A percentile compares a stretch with the other conserved stretches of the same genome.
Conservation (phyloP, 2,329 filamentous ascomycete species). For the Fusarium buharicum region DNA sequence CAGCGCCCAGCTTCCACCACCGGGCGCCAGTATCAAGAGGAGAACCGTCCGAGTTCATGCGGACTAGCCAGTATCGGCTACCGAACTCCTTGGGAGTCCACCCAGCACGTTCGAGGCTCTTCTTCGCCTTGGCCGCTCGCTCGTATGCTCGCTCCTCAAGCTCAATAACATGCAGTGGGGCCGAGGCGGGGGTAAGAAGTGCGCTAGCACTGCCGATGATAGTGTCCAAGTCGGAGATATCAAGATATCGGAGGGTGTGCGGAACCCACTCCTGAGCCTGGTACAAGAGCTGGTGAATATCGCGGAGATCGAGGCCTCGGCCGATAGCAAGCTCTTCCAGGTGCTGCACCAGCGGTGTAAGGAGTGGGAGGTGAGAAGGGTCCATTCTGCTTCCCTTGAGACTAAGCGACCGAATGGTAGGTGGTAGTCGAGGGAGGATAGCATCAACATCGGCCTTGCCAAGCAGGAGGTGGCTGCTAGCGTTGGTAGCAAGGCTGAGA, state of each 20-base stretch:
- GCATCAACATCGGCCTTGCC: slow-evolving; percentile 71
- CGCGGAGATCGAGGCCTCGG: slow-evolving; percentile 70
- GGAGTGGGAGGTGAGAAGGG: slow-evolving; percentile 68
- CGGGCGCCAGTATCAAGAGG: slow-evolving; percentile 61
- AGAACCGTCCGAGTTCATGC: slow-evolving; percentile 54
- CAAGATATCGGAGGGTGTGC: slow-evolving; percentile 77
- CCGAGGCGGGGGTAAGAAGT: slow-evolving; percentile 68
- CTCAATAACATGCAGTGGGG: slow-evolving; percentile 81
- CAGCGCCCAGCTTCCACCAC: slow-evolving; percentile 85
- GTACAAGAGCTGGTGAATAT: slow-evolving; percentile 73
- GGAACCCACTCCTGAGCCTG: slow-evolving; percentile 58
- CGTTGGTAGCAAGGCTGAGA: slow-evolving; percentile 78
- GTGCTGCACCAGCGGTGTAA: slow-evolving; percentile 72
- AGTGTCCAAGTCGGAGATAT: slow-evolving; percentile 71
- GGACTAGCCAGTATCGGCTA: slow-evolving; percentile 73
- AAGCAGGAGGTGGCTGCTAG: slow-evolving; percentile 76
- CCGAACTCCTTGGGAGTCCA: slow-evolving; percentile 79
- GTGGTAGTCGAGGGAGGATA: slow-evolving; percentile 73
- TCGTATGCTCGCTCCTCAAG: slow-evolving; percentile 74
- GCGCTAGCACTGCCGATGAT: slow-evolving; percentile 69
- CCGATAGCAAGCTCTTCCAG: slow-evolving; percentile 82
- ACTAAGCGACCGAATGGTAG: slow-evolving; percentile 76
- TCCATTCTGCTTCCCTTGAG: slow-evolving; percentile 79
- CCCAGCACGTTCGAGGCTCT: slow-evolving; percentile 68
- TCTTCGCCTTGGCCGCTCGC: slow-evolving; percentile 70